phyloP scores from a whole-genome alignment of 352 stramenopile species.

The Globisporangium abappressorium region DNA sequence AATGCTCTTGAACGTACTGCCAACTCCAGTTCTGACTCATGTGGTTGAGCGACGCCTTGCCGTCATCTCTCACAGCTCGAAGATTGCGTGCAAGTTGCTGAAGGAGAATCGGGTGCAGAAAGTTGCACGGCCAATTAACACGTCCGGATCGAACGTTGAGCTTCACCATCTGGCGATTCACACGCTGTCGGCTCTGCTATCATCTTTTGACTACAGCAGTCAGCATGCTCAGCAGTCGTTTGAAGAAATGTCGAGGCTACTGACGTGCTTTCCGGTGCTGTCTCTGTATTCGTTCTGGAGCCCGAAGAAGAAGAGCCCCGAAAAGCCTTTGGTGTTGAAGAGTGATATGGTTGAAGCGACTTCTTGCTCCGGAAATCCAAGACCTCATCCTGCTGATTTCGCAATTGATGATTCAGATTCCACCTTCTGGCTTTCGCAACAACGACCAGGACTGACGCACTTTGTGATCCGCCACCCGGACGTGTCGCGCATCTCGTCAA shows the following conservation, averaged over 20 bases:
- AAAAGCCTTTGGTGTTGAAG: constrained; percentile 44
- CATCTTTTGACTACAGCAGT: constrained; percentile 68
- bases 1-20: constrained; percentile 71
- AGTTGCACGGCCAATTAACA: constrained; percentile 31
- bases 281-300: constrained; percentile 87
- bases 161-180: constrained; percentile 84
- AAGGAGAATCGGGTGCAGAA: constrained; percentile 45
- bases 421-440: constrained; percentile 79
- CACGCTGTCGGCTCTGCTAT: constrained; percentile 64
- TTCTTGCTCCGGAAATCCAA: constrained; percentile 46
- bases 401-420: constrained; percentile 51
- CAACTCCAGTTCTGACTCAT: constrained; percentile 74
- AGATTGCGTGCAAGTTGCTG: constrained; percentile 59
- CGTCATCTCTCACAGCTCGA: constrained; percentile 79
- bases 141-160: constrained; percentile 43
- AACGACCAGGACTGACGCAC: constrained; percentile 47
- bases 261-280: constrained; percentile 70
- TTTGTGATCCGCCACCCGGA: constrained; percentile 43
- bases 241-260: constrained; percentile 70
- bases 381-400: constrained; percentile 39
- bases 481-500: constrained; percentile 48
- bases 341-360: constrained; percentile 53
- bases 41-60: constrained; percentile 76
- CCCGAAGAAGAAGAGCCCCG: constrained; percentile 55
- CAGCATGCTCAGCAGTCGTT: constrained; percentile 55